Evolutionary conservation across 2,329 filamentous ascomycete genomes (phyloP), one percentile per base, ranked within the genome.

Genomic region (Chrysoporthe cubensis): DNA sequence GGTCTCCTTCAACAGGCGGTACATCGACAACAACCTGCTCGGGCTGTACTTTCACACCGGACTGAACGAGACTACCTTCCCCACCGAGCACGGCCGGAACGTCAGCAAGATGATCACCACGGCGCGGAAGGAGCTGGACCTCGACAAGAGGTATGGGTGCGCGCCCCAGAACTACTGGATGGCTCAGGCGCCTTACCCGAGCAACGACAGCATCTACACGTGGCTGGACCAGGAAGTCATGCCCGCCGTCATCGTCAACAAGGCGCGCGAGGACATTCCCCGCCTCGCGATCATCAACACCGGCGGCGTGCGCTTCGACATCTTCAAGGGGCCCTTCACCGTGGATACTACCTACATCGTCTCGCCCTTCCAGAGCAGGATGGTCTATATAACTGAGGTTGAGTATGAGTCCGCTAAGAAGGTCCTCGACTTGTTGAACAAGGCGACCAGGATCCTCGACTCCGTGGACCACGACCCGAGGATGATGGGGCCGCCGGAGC

Each of bases 1-100:
- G 0, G 80, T 88, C 56, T 85, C 82, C 1, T 97, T 97, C 76
- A 85, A 86, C 64, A 87, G 95, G 58, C 87, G 90, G 68, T 98
- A 97, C 78, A 95, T 98, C 69, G 95, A 98, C 80, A 97, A 94
- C 80, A 98, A 98, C 73, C 83, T 97, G 0, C 91, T 88, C 70
- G 96, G 94, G 0, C 85, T 96, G 68, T 86, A 94, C 73, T 87
- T 96, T 74, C 95, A 98, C 77, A 92, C 91, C 2, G 87, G 87
- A 0, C 87, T 91, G 42, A 89, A 95, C 72, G 83, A 85, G 18
- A 83, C 87, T 0, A 91, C 88, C 0, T 98, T 98, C 75, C 85
- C 88, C 1, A 97, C 95, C 0, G 82, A 89, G 16, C 85, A 90
- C 59, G 95, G 95, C 21, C 85, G 83, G 63, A 90, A 91, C 65